These are phyloP conservation scores for Hypoxylon fuscum DNA, from an alignment of 495 filamentous ascomycete species.

Conservation along the genomic window DNA sequence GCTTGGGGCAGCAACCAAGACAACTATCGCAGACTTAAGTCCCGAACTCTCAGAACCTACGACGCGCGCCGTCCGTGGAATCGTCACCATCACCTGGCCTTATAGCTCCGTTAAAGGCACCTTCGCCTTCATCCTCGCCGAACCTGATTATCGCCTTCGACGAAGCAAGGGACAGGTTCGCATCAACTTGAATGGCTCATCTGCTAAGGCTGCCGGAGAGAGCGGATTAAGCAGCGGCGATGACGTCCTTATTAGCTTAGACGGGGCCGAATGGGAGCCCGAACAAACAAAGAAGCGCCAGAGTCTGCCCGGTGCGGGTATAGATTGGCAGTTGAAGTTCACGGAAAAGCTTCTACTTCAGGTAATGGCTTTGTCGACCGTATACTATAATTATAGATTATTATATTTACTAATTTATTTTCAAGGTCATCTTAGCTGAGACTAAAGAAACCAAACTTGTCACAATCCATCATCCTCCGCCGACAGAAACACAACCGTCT, in stretches of 20 bases:
- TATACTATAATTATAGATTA: too few relatives aligned
- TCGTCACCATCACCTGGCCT: conserved; percentile 90
- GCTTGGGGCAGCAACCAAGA: conserved; percentile 41
- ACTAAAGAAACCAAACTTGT: conserved; percentile 49
- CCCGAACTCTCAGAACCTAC: conserved; percentile 59
- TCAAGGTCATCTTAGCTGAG: conserved; percentile 48
- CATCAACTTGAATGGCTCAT: conserved; percentile 74
- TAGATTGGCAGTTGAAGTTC: conserved; percentile 80
- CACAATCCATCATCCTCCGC: conserved; percentile 56
- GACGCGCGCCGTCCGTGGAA: conserved; percentile 58
- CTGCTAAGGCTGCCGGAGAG: conserved; percentile 73
- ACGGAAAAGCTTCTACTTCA: conserved; percentile 65
- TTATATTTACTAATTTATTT: conserved; percentile 14
- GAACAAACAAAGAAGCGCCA: conserved; percentile 58
- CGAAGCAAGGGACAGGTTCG: conserved; percentile 82
- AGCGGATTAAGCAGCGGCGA: conserved; percentile 79
- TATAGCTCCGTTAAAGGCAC: conserved; percentile 79
- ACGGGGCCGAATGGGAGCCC: conserved; percentile 67
- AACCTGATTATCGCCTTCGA: conserved; percentile 87
- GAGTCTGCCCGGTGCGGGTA: conserved; percentile 68
- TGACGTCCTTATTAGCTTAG: conserved; percentile 71
- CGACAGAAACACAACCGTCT: conserved; percentile 17
- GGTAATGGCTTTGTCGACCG: conserved; percentile 52
- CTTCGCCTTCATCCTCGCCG: conserved; percentile 79
- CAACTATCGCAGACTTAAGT: conserved; percentile 74